phyloP scores from a whole-genome alignment of 148 eudicot genomes.

The Diospyros lotus region DNA sequence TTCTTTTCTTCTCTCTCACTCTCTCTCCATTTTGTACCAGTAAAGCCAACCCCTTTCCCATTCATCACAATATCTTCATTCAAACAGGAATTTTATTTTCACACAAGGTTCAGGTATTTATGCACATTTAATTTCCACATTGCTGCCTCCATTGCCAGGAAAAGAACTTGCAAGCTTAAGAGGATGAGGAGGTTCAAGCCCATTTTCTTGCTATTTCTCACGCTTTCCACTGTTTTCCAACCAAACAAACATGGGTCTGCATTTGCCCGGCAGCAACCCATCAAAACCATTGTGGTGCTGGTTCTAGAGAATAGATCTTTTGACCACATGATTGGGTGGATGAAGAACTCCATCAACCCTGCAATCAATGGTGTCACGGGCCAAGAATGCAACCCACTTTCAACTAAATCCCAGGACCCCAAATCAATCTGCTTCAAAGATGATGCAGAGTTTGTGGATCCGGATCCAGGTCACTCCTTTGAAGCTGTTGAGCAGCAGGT shows the following conservation, averaged over 20 bases:
- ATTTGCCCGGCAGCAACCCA: constrained; percentile 40
- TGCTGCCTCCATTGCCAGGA: not conserved
- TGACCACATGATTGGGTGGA: constrained; percentile 95
- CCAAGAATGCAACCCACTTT: constrained; percentile 60
- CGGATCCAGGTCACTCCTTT: constrained; percentile 89
- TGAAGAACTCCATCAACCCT: constrained; percentile 77
- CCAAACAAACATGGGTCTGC: constrained; percentile 14
- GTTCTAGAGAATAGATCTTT: constrained; percentile 92
- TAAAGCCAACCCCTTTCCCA: not conserved
- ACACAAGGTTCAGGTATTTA: not conserved
- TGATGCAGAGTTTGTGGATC: constrained; percentile 78
- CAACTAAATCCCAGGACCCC: constrained; percentile 33
- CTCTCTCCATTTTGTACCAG: not conserved
- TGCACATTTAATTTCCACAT: not conserved
- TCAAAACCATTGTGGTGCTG: constrained; percentile 71
- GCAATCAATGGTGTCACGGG: constrained; percentile 76
- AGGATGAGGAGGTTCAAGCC: constrained; percentile 21
- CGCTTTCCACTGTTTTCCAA: constrained; percentile 18
- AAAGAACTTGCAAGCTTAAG: not conserved
- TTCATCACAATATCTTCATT: not conserved
- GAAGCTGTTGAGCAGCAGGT: constrained; percentile 73
- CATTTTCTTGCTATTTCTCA: constrained; percentile 28
- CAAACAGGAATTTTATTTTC: not conserved
- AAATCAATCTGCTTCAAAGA: constrained; percentile 50
- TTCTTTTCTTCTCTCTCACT: not conserved